Evolutionary conservation across 2,329 filamentous ascomycete genomes (phyloP).

Genomic region (Colletotrichum sp.): DNA sequence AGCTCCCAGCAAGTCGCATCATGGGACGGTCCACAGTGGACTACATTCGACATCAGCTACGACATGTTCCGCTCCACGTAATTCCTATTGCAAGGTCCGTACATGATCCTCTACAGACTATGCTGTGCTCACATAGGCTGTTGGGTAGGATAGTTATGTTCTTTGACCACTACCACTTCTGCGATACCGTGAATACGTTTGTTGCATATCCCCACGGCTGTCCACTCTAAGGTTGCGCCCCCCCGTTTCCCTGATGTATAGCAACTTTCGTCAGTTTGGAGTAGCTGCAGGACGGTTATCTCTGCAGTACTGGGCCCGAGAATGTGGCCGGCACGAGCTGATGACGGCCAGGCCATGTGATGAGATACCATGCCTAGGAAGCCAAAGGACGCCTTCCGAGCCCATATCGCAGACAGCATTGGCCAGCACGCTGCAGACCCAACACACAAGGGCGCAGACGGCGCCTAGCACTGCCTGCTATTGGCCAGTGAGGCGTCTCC

Average conservation of each 20-base stretch:
- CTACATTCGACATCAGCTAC: not conserved
- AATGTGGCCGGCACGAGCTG: not conserved
- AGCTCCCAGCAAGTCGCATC: not conserved
- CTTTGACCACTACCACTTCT: too few relatives aligned
- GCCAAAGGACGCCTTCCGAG: not conserved
- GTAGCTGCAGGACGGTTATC: not conserved
- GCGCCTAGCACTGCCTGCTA: conserved; percentile 32
- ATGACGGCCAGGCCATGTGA: not conserved
- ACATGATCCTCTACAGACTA: too few relatives aligned
- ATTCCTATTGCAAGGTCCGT: not conserved
- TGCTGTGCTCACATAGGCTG: too few relatives aligned
- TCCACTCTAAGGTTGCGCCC: too few relatives aligned
- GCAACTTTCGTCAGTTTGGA: not conserved
- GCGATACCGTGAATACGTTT: too few relatives aligned
- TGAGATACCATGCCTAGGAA: not conserved
- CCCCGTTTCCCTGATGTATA: not conserved
- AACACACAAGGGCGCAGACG: not conserved
- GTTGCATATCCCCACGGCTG: too few relatives aligned
- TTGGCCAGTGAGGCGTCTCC: conserved; percentile 27
- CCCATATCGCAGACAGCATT: not conserved
- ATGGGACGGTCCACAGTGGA: not conserved
- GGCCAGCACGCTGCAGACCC: conserved; percentile 9
- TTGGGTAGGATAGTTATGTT: too few relatives aligned
- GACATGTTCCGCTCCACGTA: not conserved
- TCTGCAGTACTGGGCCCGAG: not conserved